Conservation (phyloP, 2,329 filamentous ascomycete species). For the Tolypocladium album region DNA sequence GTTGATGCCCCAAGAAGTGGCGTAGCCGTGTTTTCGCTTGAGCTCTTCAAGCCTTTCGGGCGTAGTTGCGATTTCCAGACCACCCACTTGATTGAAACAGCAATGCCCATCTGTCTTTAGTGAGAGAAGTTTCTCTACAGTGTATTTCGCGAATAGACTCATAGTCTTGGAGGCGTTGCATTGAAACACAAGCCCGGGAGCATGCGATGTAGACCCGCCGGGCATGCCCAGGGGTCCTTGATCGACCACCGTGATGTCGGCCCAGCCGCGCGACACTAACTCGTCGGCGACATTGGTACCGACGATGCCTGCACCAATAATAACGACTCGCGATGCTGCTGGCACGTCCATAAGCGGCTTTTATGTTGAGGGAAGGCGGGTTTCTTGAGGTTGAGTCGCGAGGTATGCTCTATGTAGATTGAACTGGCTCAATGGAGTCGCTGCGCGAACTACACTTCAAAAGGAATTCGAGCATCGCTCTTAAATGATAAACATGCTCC, state of each 20-base stretch:
- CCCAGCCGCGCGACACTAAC: constrained; percentile 51
- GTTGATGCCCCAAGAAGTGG: constrained; percentile 49
- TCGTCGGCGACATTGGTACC: constrained; percentile 55
- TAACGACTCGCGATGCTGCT: constrained; percentile 35
- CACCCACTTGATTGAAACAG: constrained; percentile 54
- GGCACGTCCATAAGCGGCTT: background rate
- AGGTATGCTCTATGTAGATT: background rate
- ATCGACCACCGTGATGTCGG: constrained; percentile 52
- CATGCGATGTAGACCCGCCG: constrained; percentile 55
- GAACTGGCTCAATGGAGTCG: background rate
- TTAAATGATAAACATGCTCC: background rate
- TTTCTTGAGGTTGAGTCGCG: background rate
- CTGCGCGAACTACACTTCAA: background rate
- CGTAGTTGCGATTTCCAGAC: constrained; percentile 52
- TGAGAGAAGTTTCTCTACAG: constrained; percentile 46
- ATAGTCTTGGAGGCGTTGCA: constrained; percentile 47
- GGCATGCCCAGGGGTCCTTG: constrained; percentile 53
- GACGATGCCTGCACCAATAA: constrained; percentile 55
- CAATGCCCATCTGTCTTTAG: constrained; percentile 24
- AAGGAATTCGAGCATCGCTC: background rate
- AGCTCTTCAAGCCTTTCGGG: constrained; percentile 47
- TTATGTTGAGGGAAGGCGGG: too few relatives aligned
- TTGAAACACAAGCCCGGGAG: constrained; percentile 54
- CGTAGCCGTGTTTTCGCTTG: constrained; percentile 51
- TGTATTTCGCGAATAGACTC: constrained; percentile 49